These are phyloP conservation scores for Penicillium verhagenii DNA, from an alignment of 495 filamentous ascomycete species.

Conservation along the genomic window DNA sequence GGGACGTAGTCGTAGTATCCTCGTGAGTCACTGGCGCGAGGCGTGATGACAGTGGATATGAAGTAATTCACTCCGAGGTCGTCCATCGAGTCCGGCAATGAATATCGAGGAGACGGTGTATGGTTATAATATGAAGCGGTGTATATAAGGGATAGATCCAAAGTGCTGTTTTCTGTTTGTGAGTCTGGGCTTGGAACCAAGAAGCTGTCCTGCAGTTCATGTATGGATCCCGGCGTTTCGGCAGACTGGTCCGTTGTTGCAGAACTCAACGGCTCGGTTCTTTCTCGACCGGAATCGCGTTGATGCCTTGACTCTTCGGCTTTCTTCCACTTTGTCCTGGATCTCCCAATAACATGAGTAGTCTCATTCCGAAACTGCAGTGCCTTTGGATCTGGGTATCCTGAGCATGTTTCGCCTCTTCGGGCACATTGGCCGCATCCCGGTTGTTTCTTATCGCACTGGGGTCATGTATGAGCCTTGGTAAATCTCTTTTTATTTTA, in stretches of 20 bases:
- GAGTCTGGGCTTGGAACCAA: background rate
- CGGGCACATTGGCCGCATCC: background rate
- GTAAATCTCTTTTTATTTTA: too few species aligned
- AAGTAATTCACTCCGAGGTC: background rate
- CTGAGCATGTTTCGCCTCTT: background rate
- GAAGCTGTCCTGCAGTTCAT: background rate
- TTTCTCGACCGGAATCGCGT: background rate
- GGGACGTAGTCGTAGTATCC: background rate
- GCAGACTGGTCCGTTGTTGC: background rate
- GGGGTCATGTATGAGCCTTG: too few species aligned
- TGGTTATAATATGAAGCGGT: background rate
- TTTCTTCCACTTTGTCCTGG: background rate
- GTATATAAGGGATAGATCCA: background rate
- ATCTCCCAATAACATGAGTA: background rate
- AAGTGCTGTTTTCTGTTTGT: background rate
- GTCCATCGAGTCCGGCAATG: background rate
- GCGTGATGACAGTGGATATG: background rate
- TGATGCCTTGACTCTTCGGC: background rate
- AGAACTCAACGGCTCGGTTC: background rate
- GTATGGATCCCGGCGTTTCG: background rate
- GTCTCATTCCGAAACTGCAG: background rate
- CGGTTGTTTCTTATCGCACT: background rate
- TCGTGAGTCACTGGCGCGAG: background rate
- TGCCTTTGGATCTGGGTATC: background rate
- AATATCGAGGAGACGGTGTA: background rate